Conservation (phyloP, 768 basidiomycete genomes). For the Boletus tomentosulus region DNA sequence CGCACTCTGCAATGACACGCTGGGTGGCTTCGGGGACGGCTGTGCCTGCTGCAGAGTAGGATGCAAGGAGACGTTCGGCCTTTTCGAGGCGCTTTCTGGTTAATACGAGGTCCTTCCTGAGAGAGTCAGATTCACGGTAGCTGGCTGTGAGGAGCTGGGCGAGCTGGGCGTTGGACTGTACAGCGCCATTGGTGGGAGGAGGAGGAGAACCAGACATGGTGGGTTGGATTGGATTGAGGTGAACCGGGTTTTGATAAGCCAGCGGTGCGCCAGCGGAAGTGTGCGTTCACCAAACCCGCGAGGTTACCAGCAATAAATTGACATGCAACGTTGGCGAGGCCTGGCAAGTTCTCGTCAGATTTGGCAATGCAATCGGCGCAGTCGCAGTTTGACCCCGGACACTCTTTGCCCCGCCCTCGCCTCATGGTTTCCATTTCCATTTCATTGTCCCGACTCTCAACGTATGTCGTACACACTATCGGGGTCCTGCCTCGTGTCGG, state of each 20-base stretch:
- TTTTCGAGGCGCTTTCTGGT: conserved; percentile 47
- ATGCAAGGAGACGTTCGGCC: conserved; percentile 43
- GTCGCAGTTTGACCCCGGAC: conserved; percentile 18
- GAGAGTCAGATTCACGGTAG: conserved; percentile 48
- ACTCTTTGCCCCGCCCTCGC: conserved; percentile 16
- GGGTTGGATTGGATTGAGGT: background rate
- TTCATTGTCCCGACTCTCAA: conserved; percentile 3
- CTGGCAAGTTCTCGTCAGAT: conserved; percentile 12
- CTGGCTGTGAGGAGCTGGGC: conserved; percentile 53
- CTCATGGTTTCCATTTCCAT: conserved; percentile 16
- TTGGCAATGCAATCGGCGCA: conserved; percentile 16
- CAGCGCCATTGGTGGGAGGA: conserved; percentile 15
- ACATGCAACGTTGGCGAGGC: conserved; percentile 31
- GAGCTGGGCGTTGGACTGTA: conserved; percentile 47
- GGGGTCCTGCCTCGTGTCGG: conserved; percentile 33
- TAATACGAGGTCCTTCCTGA: conserved; percentile 45
- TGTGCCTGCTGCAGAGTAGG: conserved; percentile 23
- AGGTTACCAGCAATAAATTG: conserved; percentile 12
- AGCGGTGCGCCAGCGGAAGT: conserved; percentile 20
- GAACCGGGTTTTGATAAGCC: conserved; percentile 15
- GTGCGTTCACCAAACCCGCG: conserved; percentile 11
- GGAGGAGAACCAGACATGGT: conserved; percentile 21
- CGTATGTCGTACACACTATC: conserved; percentile 8
- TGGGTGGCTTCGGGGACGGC: conserved; percentile 30
- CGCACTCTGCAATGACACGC: conserved; percentile 41